Base-by-base conservation (phyloP, 257 asterid species). In the Forsythia viridissima region DNA sequence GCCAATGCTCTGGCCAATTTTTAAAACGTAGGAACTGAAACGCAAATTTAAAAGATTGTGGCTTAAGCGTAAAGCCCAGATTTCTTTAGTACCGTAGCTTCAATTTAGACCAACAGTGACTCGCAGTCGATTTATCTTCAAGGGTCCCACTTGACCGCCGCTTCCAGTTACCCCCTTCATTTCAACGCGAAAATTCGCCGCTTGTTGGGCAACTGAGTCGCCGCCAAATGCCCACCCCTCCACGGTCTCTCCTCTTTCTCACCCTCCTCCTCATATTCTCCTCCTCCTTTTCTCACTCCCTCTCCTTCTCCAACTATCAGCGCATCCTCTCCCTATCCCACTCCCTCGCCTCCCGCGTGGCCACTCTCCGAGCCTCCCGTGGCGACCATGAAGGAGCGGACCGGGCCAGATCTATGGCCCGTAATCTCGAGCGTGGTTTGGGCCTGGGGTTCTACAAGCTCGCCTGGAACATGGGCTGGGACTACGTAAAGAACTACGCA, bases 301-400 rank as follows among this genome's bases (percentile, higher is more conserved):
- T 74, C 48, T 38, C 81, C 30, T 76, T 89, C 74, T 81, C 93
- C 85, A 77, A 78, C 81, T 89, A 86, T 83, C 92, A 76, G 7
- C 57, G 87, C 80, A 77, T 91, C 63, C 44, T 90, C 46, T 93
- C 97, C 83, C 88, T 94, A 46, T 86, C 98, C 12, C 96, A 93
- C 80, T 88, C 98, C 70, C 92, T 93, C 71, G 48, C 86, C 57
- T 76, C 90, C 68, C 97, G 97, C 73, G 95, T 93, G 18, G 92
- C 98, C 80, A 84, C 80, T 67, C 92, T 87, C 78, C 94, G 97
- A 0, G 84, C 89, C 76, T 80, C 89, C 51, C 97, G 98, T 71
- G 97, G 97, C 30, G 98, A 94, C 77, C 24, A 4, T 11, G 83
- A 68, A 4, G 97, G 94, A 39, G 90, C 98, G 4, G 82, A 81